phyloP scores from a whole-genome alignment of 2,329 filamentous ascomycete genomes.

The Aspergillus sp. region DNA sequence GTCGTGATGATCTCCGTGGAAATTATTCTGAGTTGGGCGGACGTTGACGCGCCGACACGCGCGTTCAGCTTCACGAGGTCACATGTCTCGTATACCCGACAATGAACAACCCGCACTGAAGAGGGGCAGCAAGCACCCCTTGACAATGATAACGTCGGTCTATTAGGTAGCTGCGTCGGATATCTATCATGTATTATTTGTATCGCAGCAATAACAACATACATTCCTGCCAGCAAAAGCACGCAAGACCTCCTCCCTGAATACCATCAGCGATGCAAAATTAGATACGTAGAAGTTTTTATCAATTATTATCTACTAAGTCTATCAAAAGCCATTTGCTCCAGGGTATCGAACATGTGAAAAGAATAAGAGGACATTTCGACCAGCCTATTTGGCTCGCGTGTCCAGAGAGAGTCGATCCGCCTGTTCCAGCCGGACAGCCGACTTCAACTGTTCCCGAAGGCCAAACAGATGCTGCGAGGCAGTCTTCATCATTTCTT shows the following conservation, averaged over 20 bases:
- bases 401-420: slow-evolving; percentile 62
- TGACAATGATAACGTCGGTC: no score
- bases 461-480: slow-evolving; percentile 56
- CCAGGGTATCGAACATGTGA: slow-evolving; percentile 20
- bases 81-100: slow-evolving; percentile 29
- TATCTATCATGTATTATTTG: background rate
- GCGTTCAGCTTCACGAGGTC: slow-evolving; percentile 36
- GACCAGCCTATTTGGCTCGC: slow-evolving; percentile 51
- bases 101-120: background rate
- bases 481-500: slow-evolving; percentile 54
- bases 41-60: slow-evolving; percentile 27
- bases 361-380: slow-evolving; percentile 10
- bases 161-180: no score
- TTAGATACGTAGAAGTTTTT: background rate
- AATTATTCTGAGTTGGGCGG: background rate
- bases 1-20: background rate
- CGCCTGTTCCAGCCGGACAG: slow-evolving; percentile 56
- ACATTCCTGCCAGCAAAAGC: no score
- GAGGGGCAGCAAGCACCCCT: background rate
- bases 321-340: slow-evolving; percentile 13
- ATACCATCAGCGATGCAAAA: no score
- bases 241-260: no score
- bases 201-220: no score
- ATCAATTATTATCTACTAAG: background rate
- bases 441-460: slow-evolving; percentile 55